Evolutionary conservation across 2,329 filamentous ascomycete genomes (phyloP).

Genomic region (Venturia asperata): DNA sequence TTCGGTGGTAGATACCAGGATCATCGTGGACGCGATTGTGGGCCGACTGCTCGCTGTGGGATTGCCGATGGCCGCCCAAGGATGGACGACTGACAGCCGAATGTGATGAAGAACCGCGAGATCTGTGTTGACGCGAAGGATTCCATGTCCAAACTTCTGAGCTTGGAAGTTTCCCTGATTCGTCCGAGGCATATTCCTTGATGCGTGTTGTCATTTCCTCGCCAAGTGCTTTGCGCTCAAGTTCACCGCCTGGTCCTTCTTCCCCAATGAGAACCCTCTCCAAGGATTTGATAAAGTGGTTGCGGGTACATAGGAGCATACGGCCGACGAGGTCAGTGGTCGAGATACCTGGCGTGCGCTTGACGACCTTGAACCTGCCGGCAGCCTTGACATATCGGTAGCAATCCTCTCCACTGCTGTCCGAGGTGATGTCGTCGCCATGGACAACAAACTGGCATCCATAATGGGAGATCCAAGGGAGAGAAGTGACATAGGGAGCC

Average conservation of each 20-base stretch:
- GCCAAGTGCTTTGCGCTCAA: slow-evolving; percentile 59
- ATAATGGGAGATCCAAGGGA: slow-evolving; percentile 92
- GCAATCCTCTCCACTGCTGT: slow-evolving; percentile 88
- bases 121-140: slow-evolving; percentile 41
- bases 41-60: background rate
- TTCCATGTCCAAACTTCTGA: slow-evolving; percentile 82
- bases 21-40: slow-evolving; percentile 16
- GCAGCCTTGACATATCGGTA: slow-evolving; percentile 97
- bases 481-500: slow-evolving; percentile 89
- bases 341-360: slow-evolving; percentile 90
- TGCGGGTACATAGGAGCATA: slow-evolving; percentile 93
- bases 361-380: slow-evolving; percentile 90
- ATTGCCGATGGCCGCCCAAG: slow-evolving; percentile 9
- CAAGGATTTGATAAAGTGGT: slow-evolving; percentile 83
- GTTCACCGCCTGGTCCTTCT: slow-evolving; percentile 63
- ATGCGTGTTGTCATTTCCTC: slow-evolving; percentile 69
- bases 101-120: slow-evolving; percentile 23
- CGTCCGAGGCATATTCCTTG: slow-evolving; percentile 78
- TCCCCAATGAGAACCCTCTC: slow-evolving; percentile 59
- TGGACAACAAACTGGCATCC: slow-evolving; percentile 95
- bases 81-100: slow-evolving; percentile 1
- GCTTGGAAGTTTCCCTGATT: slow-evolving; percentile 69
- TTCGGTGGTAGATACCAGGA: slow-evolving; percentile 47
- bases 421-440: slow-evolving; percentile 94
- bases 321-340: slow-evolving; percentile 97